Evolutionary conservation across 2,329 filamentous ascomycete species (phyloP).

Genomic region (Cercospora zeae-maydis): DNA sequence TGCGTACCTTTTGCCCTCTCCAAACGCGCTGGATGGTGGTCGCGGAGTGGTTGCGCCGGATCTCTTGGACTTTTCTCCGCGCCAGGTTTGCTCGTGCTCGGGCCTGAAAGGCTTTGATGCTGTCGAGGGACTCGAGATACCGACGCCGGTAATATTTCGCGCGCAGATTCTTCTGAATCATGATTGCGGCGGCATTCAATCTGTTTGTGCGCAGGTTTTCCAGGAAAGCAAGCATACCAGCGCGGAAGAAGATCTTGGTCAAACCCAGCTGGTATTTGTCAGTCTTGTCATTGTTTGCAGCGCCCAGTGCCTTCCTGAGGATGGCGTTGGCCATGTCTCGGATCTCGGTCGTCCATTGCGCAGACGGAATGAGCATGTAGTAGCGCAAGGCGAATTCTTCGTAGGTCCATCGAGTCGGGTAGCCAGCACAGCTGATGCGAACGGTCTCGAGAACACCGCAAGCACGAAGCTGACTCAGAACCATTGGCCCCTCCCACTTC

Average conservation of each 20-base stretch:
- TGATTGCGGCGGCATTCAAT: slow-evolving; percentile 87
- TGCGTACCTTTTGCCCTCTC: slow-evolving; percentile 87
- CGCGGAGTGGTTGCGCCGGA: slow-evolving; percentile 78
- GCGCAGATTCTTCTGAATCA: slow-evolving; percentile 97
- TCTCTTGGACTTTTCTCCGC: slow-evolving; percentile 71
- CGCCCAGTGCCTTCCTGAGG: slow-evolving; percentile 74
- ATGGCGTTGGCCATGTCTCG: slow-evolving; percentile 92
- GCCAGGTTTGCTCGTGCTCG: slow-evolving; percentile 73
- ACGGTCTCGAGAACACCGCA: slow-evolving; percentile 99
- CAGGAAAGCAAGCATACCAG: slow-evolving; percentile 96
- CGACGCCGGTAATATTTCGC: slow-evolving; percentile 92
- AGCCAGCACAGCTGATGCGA: slow-evolving; percentile 93
- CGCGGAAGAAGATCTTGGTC: slow-evolving; percentile 99
- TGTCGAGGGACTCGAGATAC: slow-evolving; percentile 80
- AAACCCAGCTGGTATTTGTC: slow-evolving; percentile 98
- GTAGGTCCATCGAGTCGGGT: slow-evolving; percentile 97
- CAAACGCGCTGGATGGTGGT: slow-evolving; percentile 94
- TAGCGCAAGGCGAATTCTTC: slow-evolving; percentile 97
- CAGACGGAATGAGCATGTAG: slow-evolving; percentile 93
- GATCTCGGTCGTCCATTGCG: slow-evolving; percentile 89
- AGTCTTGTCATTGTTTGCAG: slow-evolving; percentile 60
- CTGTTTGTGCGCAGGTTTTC: slow-evolving; percentile 89
- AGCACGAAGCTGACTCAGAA: slow-evolving; percentile 90
- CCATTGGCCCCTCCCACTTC: slow-evolving; percentile 99
- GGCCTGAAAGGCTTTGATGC: slow-evolving; percentile 77